A percentile compares a stretch with the other conserved stretches of the same genome.
These are phyloP conservation scores for Penicillium occitanis DNA, from an alignment of 2,329 filamentous ascomycete genomes.

Conservation along the genomic window DNA sequence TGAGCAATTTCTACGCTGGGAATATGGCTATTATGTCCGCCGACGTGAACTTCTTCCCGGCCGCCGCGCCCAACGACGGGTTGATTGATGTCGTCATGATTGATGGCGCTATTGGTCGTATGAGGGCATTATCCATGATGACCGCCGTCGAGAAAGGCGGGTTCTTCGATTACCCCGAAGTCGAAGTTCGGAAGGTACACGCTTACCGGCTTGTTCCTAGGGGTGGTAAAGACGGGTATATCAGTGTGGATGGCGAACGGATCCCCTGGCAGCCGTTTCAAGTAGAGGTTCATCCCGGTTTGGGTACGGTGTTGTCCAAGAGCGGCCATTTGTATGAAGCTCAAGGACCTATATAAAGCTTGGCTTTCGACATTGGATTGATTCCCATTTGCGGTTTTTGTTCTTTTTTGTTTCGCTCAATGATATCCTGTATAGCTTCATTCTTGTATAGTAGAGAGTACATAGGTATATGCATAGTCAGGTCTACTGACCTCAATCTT, in stretches of 20 bases:
- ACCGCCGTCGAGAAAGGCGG: slow-evolving; percentile 68
- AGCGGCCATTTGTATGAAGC: slow-evolving; percentile 70
- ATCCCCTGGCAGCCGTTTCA: slow-evolving; percentile 88
- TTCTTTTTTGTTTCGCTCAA: background rate
- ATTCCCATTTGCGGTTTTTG: background rate
- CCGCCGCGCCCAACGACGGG: slow-evolving; percentile 78
- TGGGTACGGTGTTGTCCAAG: slow-evolving; percentile 83
- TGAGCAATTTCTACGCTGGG: slow-evolving; percentile 91
- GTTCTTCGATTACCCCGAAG: slow-evolving; percentile 76
- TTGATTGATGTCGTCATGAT: slow-evolving; percentile 81
- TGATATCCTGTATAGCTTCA: slow-evolving; percentile 19
- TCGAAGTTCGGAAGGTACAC: slow-evolving; percentile 80
- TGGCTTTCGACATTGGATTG: slow-evolving; percentile 13
- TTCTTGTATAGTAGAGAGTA: slow-evolving; percentile 16
- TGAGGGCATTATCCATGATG: slow-evolving; percentile 68
- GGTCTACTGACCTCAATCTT: background rate
- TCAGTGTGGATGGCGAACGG: slow-evolving; percentile 90
- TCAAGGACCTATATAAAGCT: slow-evolving; percentile 34
- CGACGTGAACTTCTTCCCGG: slow-evolving; percentile 78
- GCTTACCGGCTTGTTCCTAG: slow-evolving; percentile 82
- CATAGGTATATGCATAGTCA: slow-evolving; percentile 11
- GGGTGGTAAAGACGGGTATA: slow-evolving; percentile 71
- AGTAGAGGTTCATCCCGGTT: slow-evolving; percentile 77
- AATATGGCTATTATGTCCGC: slow-evolving; percentile 94
- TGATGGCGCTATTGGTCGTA: slow-evolving; percentile 69